Evolutionary conservation across 1,139 yeast species (phyloP).

Genomic region (Kodamaea sp.): DNA sequence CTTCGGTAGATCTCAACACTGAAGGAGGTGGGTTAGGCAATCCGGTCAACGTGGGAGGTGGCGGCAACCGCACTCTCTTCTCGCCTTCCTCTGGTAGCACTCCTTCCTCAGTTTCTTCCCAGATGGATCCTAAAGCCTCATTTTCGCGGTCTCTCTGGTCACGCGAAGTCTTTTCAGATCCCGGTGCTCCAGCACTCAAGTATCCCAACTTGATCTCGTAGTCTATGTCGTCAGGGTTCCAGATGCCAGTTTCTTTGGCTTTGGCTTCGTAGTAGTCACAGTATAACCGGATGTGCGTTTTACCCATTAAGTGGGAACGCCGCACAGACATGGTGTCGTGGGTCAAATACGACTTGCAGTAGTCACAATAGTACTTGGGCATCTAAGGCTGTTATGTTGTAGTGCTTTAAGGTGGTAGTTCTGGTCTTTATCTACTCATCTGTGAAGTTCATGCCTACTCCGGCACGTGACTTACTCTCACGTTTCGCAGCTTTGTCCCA

Average conservation of each 20-base stretch:
- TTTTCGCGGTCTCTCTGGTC: no score
- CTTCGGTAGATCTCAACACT: slow-evolving; percentile 13
- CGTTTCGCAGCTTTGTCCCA: slow-evolving; percentile 9
- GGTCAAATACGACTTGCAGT: slow-evolving; percentile 81
- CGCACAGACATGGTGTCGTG: slow-evolving; percentile 90
- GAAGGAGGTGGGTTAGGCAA: slow-evolving; percentile 49
- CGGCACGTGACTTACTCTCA: slow-evolving; percentile 5
- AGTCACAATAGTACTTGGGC: slow-evolving; percentile 79
- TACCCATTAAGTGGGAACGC: slow-evolving; percentile 78
- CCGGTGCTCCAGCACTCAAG: slow-evolving; percentile 50
- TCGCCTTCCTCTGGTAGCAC: slow-evolving; percentile 15
- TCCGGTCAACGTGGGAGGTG: slow-evolving; percentile 40
- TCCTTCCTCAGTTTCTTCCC: slow-evolving; percentile 10
- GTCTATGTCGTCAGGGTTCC: slow-evolving; percentile 41
- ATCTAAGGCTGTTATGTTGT: no score
- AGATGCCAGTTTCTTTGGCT: slow-evolving; percentile 50
- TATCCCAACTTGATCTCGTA: slow-evolving; percentile 42
- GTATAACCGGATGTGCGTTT: slow-evolving; percentile 72
- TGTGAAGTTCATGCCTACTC: no score
- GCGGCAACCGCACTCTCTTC: slow-evolving; percentile 27
- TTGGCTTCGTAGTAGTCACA: slow-evolving; percentile 73
- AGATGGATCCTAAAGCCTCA: slow-evolving; percentile 1
- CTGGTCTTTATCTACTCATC: no score
- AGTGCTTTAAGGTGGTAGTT: no score
- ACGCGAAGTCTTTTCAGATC: slow-evolving; percentile 14